Conservation (phyloP, 2,329 filamentous ascomycete genomes). For the Aspergillus jensenii region DNA sequence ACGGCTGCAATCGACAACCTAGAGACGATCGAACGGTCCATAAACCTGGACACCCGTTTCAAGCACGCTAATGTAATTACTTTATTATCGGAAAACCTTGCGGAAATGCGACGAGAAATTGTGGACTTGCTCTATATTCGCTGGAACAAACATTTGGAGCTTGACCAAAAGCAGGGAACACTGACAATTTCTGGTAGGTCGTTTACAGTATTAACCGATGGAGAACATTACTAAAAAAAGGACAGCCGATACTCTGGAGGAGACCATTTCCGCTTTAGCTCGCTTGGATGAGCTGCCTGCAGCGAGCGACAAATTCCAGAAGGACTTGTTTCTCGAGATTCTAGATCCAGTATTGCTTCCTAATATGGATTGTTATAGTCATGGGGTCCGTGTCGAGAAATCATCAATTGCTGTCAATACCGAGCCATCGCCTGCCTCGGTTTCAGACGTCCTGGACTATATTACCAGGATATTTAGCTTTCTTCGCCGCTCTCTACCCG, state of each 20-base stretch:
- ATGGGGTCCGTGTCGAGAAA: conserved; percentile 27
- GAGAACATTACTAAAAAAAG: conserved; percentile 4
- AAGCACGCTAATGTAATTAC: conserved; percentile 41
- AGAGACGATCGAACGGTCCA: conserved; percentile 41
- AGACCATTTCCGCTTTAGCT: conserved; percentile 32
- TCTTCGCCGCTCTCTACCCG: conserved; percentile 52
- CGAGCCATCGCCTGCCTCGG: conserved; percentile 24
- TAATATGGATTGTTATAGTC: conserved; percentile 23
- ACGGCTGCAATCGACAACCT: conserved; percentile 50
- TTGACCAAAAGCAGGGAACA: conserved; percentile 57
- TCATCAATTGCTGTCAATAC: conserved; percentile 28
- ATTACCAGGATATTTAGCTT: conserved; percentile 50
- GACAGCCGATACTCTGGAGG: conserved; percentile 25
- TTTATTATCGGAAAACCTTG: conserved; percentile 64
- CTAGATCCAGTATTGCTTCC: conserved; percentile 35
- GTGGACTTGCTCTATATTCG: conserved; percentile 64
- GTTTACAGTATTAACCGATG: neutral
- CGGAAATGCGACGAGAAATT: conserved; percentile 66
- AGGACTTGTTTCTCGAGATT: conserved; percentile 30
- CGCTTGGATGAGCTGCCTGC: conserved; percentile 32
- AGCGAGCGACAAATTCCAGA: conserved; percentile 33
- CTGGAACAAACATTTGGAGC: conserved; percentile 68
- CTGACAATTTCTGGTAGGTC: conserved; percentile 61
- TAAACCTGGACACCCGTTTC: conserved; percentile 30
- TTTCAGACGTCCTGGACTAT: conserved; percentile 43